Base-by-base conservation (phyloP, 2,329 filamentous ascomycete genomes). In the Colletotrichum echinochloae region DNA sequence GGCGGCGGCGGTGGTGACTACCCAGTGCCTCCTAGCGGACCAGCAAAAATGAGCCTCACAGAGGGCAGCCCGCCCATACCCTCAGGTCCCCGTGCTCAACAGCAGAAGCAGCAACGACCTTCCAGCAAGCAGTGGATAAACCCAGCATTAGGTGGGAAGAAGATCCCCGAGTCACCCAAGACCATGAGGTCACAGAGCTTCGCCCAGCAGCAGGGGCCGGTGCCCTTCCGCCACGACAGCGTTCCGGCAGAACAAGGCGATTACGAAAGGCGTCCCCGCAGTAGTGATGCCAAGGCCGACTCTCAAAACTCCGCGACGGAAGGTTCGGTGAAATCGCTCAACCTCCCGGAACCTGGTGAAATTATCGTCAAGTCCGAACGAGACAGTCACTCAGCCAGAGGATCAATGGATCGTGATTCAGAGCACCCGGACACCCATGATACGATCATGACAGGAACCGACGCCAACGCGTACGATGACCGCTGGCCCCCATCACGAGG, bases 81-180 rank as follows among this genome's bases (percentile, higher is more conserved):
- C 3, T 81, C 86, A 3, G 87, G 87, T 12, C 87, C 87, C 41
- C 84, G 87, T 44, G 84, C 84, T 20, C 86, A 88, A 69, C 85
- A 84, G 67, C 81, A 82, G 57, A 81, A 82, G 55, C 82, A 74
- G 28, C 79, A 81, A 70, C 83, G 86, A 8, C 83, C 85, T 20
- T 87, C 86, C 0, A 89, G 87, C 75, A 89, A 88, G 74, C 87
- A 89, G 77, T 90, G 88, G 88, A 86, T 88, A 67, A 88, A 88
- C 60, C 85, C 87, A 4, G 84, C 83, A 35, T 74, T 86, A 7
- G 73, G 73, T 6, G 75, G 73, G 5, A 88, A 85, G 76, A 86
- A 86, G 68, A 78, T 80, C 0, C 84, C 86, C 1, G 85, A 87
- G 23, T 88, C 86, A 2, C 87, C 87, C 2, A 87, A 86, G 71